Conservation (phyloP, 345 rosid species). For the Pugionium dolabratum region DNA sequence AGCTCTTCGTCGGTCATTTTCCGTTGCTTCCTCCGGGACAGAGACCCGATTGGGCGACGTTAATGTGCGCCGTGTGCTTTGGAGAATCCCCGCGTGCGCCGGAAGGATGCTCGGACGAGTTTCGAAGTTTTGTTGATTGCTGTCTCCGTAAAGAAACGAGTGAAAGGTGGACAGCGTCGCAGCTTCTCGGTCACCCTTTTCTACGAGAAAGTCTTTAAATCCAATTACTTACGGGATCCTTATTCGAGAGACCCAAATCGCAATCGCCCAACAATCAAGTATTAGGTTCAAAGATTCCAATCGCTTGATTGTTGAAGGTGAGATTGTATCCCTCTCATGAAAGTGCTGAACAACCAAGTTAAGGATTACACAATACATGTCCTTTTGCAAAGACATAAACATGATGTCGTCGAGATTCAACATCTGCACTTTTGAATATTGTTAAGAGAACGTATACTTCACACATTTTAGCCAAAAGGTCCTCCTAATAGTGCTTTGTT, state of each 20-base stretch:
- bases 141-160: constrained; percentile 72
- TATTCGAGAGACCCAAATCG: neutral
- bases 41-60: constrained; percentile 74
- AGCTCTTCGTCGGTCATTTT: constrained; percentile 67
- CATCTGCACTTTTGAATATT: too few species aligned
- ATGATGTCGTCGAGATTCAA: too few species aligned
- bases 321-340: too few species aligned
- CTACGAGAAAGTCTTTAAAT: constrained; percentile 27
- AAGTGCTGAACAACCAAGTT: too few species aligned
- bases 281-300: too few species aligned
- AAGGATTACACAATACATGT: too few species aligned
- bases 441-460: too few species aligned
- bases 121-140: constrained; percentile 58
- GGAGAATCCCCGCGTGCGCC: constrained; percentile 71
- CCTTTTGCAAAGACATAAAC: too few species aligned
- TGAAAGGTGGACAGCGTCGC: constrained; percentile 63
- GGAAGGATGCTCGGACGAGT: constrained; percentile 55
- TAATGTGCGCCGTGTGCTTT: constrained; percentile 80
- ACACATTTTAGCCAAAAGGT: too few species aligned
- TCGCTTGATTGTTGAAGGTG: too few species aligned
- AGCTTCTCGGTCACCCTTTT: constrained; percentile 68
- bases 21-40: constrained; percentile 60
- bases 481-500: too few species aligned
- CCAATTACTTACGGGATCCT: neutral
- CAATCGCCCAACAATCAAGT: too few species aligned